phyloP scores from a whole-genome alignment of 1,139 yeast genomes.

The Pneumocystis carinii region DNA sequence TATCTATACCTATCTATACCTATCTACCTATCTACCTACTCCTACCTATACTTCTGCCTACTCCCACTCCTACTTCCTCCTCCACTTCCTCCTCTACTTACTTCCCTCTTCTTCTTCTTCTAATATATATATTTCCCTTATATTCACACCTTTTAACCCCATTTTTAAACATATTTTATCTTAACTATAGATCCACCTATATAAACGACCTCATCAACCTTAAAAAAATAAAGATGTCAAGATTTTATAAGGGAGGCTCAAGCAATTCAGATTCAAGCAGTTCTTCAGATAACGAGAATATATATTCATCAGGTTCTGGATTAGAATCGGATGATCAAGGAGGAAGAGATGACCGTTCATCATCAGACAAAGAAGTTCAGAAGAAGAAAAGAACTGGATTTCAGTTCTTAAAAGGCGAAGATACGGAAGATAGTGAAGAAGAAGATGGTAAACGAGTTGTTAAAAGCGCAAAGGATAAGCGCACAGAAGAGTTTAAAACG shows the following conservation, averaged over 20 bases:
- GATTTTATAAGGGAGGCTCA: constrained; percentile 57
- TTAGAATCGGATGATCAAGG: constrained; percentile 11
- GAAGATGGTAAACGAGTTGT: constrained; percentile 70
- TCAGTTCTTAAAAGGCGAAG: constrained; percentile 23
- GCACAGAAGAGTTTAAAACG: constrained; percentile 69
- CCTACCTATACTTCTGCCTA: too few species aligned
- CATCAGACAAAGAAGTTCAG: constrained; percentile 13
- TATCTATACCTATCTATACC: too few species aligned
- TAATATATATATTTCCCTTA: too few species aligned
- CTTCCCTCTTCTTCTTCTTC: too few species aligned
- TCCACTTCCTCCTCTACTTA: too few species aligned
- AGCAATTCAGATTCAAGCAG: constrained; percentile 31
- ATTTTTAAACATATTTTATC: too few species aligned
- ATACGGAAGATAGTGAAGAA: constrained; percentile 37
- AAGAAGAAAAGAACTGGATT: constrained; percentile 24
- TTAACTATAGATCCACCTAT: neutral
- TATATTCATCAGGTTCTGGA: constrained; percentile 25
- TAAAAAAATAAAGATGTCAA: constrained; percentile 36
- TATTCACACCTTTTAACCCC: too few species aligned
- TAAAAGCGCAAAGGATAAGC: constrained; percentile 84
- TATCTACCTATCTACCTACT: too few species aligned
- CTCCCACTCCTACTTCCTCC: too few species aligned
- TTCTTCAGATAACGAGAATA: constrained; percentile 40
- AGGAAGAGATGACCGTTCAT: constrained; percentile 7
- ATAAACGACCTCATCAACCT: neutral